Percentiles rank a stretch among this genome's conserved stretches.
Evolutionary conservation across 1,284 basidiomycete genomes (phyloP).

Genomic region (Puccinia coronata): DNA sequence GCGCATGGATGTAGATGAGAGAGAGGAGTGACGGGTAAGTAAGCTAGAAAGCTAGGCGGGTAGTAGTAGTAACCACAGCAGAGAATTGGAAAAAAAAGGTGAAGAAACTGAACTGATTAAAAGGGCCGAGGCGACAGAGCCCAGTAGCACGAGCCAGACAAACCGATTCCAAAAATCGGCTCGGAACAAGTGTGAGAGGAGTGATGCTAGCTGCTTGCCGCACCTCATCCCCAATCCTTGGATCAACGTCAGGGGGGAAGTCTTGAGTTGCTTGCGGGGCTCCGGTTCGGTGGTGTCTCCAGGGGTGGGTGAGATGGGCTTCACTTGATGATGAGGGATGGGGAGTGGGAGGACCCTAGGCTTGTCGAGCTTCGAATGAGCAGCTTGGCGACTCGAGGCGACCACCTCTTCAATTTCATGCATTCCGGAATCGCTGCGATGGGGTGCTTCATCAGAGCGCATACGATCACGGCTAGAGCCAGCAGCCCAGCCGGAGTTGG

Average conservation of each 20-base stretch:
- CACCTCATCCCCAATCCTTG: background rate
- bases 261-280: background rate
- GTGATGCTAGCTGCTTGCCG: background rate
- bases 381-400: conserved; percentile 23
- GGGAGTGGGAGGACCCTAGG: conserved; percentile 26
- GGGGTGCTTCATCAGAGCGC: background rate
- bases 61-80: no score
- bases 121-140: conserved; percentile 3
- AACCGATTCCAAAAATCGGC: conserved; percentile 21
- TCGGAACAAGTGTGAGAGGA: conserved; percentile 6
- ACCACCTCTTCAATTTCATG: conserved; percentile 39
- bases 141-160: conserved; percentile 6
- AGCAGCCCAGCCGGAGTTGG: background rate
- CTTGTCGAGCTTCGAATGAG: background rate
- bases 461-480: conserved; percentile 8
- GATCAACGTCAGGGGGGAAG: background rate
- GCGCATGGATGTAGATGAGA: background rate
- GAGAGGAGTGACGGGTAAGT: background rate
- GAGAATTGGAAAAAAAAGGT: background rate
- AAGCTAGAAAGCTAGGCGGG: background rate
- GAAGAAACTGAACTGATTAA: conserved; percentile 40
- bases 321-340: conserved; percentile 14
- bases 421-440: conserved; percentile 34
- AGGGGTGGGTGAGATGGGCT: background rate
- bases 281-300: conserved; percentile 17